These are phyloP conservation scores for Fonsecaea erecta DNA, from an alignment of 2,329 filamentous ascomycete species.

Conservation along the genomic window DNA sequence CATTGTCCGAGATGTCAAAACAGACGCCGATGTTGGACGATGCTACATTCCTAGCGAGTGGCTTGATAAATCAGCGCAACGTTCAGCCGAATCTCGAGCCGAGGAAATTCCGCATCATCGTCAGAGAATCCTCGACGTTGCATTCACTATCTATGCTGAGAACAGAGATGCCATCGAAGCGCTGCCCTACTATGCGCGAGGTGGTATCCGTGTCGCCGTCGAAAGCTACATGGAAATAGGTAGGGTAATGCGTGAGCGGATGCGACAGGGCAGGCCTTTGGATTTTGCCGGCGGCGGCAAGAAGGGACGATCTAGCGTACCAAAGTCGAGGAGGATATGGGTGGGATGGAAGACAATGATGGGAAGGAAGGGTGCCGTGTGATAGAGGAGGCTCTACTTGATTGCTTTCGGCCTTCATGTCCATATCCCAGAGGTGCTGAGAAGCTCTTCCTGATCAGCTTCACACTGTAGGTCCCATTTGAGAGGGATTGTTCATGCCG, in stretches of 20 bases:
- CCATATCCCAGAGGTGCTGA: background rate
- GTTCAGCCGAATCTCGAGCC: conserved; percentile 33
- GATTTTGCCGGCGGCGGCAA: conserved; percentile 37
- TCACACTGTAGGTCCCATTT: background rate
- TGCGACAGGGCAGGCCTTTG: conserved; percentile 28
- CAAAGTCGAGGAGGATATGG: conserved; percentile 53
- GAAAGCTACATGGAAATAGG: conserved; percentile 80
- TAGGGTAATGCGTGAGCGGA: conserved; percentile 47
- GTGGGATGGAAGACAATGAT: conserved; percentile 64
- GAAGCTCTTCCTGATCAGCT: background rate
- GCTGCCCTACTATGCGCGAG: conserved; percentile 64
- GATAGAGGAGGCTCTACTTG: conserved; percentile 1
- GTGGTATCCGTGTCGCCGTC: conserved; percentile 69
- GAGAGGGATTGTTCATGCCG: background rate
- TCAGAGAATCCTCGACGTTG: conserved; percentile 61
- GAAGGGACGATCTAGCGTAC: conserved; percentile 49
- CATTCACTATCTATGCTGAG: conserved; percentile 64
- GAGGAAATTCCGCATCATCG: conserved; percentile 48
- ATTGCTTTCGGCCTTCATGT: background rate
- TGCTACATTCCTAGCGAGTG: conserved; percentile 71
- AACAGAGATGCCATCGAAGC: conserved; percentile 63
- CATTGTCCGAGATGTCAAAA: conserved; percentile 73
- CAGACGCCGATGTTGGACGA: conserved; percentile 67
- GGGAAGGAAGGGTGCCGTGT: conserved; percentile 32
- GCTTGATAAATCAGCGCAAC: conserved; percentile 62